These are phyloP conservation scores for Zygoascus bituminiphila DNA, from an alignment of 805 yeast genomes.

Conservation along the genomic window DNA sequence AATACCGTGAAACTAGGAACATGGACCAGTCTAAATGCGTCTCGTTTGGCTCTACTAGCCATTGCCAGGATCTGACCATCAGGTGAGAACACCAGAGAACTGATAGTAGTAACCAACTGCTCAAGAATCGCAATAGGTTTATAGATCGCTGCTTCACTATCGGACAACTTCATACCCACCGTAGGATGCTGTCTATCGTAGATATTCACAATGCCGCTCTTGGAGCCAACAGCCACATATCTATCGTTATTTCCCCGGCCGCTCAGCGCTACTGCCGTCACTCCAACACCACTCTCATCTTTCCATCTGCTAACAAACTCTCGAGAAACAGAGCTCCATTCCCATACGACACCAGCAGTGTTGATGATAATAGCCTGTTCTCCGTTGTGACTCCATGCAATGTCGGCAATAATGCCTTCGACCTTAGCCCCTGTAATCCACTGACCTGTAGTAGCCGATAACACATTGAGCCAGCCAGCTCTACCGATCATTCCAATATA, in stretches of 20 bases:
- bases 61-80: slow-evolving; percentile 87
- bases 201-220: slow-evolving; percentile 80
- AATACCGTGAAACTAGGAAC: slow-evolving; percentile 80
- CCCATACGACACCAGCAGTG: slow-evolving; percentile 83
- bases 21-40: slow-evolving; percentile 80
- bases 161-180: slow-evolving; percentile 17
- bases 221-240: slow-evolving; percentile 84
- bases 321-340: slow-evolving; percentile 50
- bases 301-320: slow-evolving; percentile 62
- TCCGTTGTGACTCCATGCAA: slow-evolving; percentile 52
- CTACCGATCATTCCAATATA: slow-evolving; percentile 72
- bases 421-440: slow-evolving; percentile 82
- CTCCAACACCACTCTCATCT: slow-evolving; percentile 79
- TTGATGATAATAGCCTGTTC: slow-evolving; percentile 52
- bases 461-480: slow-evolving; percentile 83
- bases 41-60: slow-evolving; percentile 78
- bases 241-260: slow-evolving; percentile 48
- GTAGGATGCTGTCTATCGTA: slow-evolving; percentile 49
- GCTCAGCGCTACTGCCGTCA: slow-evolving; percentile 68
- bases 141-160: slow-evolving; percentile 26
- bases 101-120: slow-evolving; percentile 73
- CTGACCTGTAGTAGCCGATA: slow-evolving; percentile 72
- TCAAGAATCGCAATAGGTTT: slow-evolving; percentile 62
- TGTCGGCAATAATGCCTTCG: slow-evolving; percentile 79
- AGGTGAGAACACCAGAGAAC: slow-evolving; percentile 61